Percentiles rank a stretch among this genome's conserved stretches.
Conservation (phyloP, 2,329 filamentous ascomycete species). For the Cladorrhinum sp. region DNA sequence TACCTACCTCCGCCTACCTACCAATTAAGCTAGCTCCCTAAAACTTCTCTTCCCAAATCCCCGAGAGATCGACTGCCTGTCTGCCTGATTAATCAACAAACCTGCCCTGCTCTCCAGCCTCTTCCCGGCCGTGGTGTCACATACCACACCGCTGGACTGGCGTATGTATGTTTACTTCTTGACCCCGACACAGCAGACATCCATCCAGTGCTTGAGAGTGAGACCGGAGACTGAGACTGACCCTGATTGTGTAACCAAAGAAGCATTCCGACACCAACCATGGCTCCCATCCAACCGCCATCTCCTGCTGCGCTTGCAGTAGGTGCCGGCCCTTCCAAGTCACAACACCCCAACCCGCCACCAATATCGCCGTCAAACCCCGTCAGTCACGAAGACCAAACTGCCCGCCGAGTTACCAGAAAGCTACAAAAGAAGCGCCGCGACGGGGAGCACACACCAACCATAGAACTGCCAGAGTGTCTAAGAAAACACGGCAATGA, state of each 20-base stretch:
- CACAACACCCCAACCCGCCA: conserved; percentile 13
- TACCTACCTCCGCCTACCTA: not conserved
- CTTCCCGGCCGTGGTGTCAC: not conserved
- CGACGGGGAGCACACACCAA: conserved; percentile 38
- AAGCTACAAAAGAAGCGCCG: conserved; percentile 46
- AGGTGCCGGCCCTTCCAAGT: conserved; percentile 7
- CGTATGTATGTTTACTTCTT: not conserved
- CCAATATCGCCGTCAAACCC: conserved; percentile 13
- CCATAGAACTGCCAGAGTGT: conserved; percentile 53
- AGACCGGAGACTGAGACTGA: not conserved
- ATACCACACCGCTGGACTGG: not conserved
- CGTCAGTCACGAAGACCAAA: conserved; percentile 32
- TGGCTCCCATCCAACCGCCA: conserved; percentile 8
- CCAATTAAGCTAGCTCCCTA: too few species aligned
- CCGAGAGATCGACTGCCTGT: not conserved
- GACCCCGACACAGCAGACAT: not conserved
- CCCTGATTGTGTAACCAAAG: not conserved
- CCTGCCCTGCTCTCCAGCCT: not conserved
- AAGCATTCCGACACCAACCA: not conserved
- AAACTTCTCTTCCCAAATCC: not conserved
- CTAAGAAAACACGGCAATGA: conserved; percentile 48
- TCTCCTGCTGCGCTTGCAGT: conserved; percentile 1
- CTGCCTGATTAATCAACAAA: not conserved
- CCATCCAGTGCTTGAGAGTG: not conserved
- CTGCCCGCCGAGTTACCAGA: conserved; percentile 39